These are phyloP conservation scores for Ochromonas danica DNA, from an alignment of 108 stramenopile genomes.

Conservation along the genomic window DNA sequence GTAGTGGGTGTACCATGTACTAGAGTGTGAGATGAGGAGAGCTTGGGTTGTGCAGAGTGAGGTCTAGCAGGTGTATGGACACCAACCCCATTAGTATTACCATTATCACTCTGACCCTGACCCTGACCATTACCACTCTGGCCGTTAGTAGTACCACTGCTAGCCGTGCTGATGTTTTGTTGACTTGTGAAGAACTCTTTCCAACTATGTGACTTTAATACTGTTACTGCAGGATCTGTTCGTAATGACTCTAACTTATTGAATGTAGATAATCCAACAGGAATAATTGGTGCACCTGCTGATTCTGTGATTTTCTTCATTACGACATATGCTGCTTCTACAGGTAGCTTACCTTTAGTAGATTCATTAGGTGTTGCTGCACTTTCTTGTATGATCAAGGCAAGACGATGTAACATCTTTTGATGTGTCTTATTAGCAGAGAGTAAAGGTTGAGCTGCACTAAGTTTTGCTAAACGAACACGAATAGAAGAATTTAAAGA, in stretches of 20 bases:
- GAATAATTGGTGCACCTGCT: neutral
- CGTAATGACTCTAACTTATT: slow-evolving; percentile 16
- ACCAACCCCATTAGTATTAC: too few species aligned
- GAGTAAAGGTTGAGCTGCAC: neutral
- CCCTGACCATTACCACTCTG: too few species aligned
- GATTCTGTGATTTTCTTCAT: slow-evolving; percentile 1
- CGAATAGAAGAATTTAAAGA: too few species aligned
- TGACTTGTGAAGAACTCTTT: slow-evolving; percentile 16
- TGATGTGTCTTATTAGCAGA: neutral
- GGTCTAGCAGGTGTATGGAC: too few species aligned
- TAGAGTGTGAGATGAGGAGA: too few species aligned
- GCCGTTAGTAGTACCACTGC: too few species aligned
- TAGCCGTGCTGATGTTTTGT: too few species aligned
- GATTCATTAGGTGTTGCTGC: too few species aligned
- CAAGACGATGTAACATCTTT: neutral
- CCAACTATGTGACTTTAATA: slow-evolving; percentile 5
- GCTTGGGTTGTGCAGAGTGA: too few species aligned
- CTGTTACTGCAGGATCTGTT: slow-evolving; percentile 23
- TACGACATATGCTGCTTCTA: slow-evolving; percentile 22
- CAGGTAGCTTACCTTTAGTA: neutral
- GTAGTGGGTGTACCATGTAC: too few species aligned
- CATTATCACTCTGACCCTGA: too few species aligned
- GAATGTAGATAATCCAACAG: neutral
- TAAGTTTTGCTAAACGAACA: too few species aligned
- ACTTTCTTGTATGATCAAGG: neutral